Base-by-base conservation (phyloP, 176 grass and related monocot genomes). In the Tuctoria greenei region DNA sequence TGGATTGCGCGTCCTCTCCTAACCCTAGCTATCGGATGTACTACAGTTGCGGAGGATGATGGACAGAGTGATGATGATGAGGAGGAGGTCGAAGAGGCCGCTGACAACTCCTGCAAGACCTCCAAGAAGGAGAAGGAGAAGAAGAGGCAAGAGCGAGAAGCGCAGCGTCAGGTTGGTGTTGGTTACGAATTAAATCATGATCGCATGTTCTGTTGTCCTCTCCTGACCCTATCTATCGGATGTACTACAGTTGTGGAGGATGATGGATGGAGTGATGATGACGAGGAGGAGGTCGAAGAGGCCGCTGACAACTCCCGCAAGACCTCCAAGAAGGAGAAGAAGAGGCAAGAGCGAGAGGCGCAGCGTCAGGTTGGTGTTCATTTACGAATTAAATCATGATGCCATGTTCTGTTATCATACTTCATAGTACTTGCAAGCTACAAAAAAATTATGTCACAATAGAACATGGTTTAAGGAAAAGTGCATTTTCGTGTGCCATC, bases 311-410 rank as follows among this genome's bases (percentile, higher is more conserved):
- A 82, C 87, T 81, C 16, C n/a, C 70, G 74, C 36, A 97, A 60
- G 64, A 59, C 78, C 34, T 97, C 91, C 71, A 93, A 85, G 67
- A 97, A 90, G 84, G 95, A 93, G 68, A 97, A 82, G 95, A 97
- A 79, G 58, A 89, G 81, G 66, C 95, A 93, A 77, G 95, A 97
- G 52, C 84, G 91, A 13, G 91, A 91, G 60, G 79, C 52, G 0
- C 88, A 93, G 74, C 78, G 82, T 31, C 84, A 97, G 86, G 88
- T 97, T 68, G 79, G 61, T n/a, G n/a, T n/a, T n/a, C n/a, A n/a
- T n/a, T 74, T 57, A 82, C 23, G n/a, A n/a, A n/a, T n/a, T n/a
- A 23, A 27, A n/a, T 54, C 52, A 11, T 8, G 31, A 70, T 9
- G 13, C 7, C 31, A 51, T 61, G 55, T 11, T 47, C 35, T 51